Evolutionary conservation across 2,329 filamentous ascomycete species (phyloP), one percentile per base, ranked within the genome.

Genomic region (Botrytis hyacinthi): DNA sequence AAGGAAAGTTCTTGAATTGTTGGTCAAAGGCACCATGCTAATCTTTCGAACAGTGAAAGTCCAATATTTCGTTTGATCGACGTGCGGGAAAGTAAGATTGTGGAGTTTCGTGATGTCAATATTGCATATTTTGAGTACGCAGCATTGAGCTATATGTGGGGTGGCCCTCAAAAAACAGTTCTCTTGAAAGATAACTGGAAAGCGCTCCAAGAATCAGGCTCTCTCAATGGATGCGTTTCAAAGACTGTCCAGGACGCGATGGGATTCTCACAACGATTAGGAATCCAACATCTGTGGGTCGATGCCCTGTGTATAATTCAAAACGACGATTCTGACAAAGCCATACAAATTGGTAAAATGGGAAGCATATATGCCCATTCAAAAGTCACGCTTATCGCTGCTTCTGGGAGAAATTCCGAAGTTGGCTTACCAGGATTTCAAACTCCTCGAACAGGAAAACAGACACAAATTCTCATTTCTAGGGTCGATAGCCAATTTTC

Each of bases 291-390:
- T 46, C 73, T 77, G 12, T 76, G 74, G 73, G 75, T 77, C 42
- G 73, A 77, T 46, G 75, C 75, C 2, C 57, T 77, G 10, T 76
- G 74, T 46, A 76, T 77, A n/a, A 73, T 76, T 37, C 74, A 77
- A 63, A 70, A 74, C 22, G 51, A 63, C 42, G 61, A 44, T n/a
- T 44, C 51, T n/a, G 72, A 75, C 32, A 75, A 60, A 69, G 46
- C 72, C 18, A 62, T 40, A 14, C 73, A 75, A 35, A 42, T 70
- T 12, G 57, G 65, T 29, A 69, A 62, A 7, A 75, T 77, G 75
- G 74, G 54, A 46, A 61, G 35, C 10, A 71, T 76, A n/a, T 76
- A 71, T 37, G 48, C 66, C 22, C 48, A 63, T 42, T 68, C 75
- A 32, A 67, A 51, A 35, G 37, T 67, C 26, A 75, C 71, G 8